A percentile compares a stretch with the other conserved stretches of the same genome.
Conservation (phyloP, 2,329 filamentous ascomycete species). For the Sporothrix globosa region DNA sequence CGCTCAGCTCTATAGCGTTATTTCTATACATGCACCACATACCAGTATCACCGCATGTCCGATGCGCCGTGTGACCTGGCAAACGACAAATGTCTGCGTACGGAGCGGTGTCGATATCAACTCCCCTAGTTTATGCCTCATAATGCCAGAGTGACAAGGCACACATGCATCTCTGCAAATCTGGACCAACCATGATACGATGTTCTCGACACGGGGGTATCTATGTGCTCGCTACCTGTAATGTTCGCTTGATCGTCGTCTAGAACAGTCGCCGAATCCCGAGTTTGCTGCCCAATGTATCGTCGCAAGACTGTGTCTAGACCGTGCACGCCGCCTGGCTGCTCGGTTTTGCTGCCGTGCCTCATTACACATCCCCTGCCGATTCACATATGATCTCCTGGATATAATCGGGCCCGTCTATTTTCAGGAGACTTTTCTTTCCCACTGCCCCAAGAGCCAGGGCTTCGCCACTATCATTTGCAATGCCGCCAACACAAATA, state of each 20-base stretch:
- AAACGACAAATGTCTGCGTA: neutral
- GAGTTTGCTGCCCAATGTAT: conserved; percentile 1
- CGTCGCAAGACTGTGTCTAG: neutral
- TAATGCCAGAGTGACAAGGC: neutral
- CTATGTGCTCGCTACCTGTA: too few species aligned
- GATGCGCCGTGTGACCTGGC: conserved; percentile 2
- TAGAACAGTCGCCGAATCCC: too few species aligned
- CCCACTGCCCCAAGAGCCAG: conserved; percentile 1
- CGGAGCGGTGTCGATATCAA: neutral
- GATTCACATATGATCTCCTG: conserved; percentile 5
- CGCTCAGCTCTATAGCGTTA: neutral
- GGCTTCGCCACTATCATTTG: neutral
- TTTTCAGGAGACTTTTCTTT: neutral
- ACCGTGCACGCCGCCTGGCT: conserved; percentile 1
- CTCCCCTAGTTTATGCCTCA: too few species aligned
- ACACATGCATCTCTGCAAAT: neutral
- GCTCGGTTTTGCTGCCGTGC: neutral
- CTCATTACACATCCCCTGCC: neutral
- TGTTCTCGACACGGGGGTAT: too few species aligned
- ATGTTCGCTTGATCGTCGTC: too few species aligned
- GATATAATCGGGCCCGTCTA: conserved; percentile 2
- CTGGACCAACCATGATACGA: too few species aligned
- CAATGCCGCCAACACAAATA: neutral
- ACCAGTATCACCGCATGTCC: neutral
- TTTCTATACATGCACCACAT: neutral